Conservation (phyloP, 495 filamentous ascomycete species). For the Thozetella sp. region DNA sequence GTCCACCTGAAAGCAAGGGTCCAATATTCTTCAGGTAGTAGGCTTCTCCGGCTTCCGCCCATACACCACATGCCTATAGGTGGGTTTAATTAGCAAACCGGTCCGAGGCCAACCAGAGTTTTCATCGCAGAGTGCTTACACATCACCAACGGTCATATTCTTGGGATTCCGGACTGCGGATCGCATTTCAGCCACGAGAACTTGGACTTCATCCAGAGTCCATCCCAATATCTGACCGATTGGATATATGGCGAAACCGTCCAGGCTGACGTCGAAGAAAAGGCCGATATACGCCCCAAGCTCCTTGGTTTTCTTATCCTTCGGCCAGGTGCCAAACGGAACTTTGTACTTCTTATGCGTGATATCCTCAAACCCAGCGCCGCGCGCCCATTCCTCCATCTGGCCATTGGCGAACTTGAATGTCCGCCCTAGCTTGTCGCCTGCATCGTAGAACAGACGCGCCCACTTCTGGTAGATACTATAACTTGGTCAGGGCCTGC, state of each 20-base stretch:
- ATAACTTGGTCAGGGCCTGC: not conserved
- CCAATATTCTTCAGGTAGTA: too few species aligned
- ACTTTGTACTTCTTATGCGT: slow-evolving; percentile 5
- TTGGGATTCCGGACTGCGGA: slow-evolving; percentile 2
- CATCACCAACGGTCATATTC: not conserved
- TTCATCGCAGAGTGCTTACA: not conserved
- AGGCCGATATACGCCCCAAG: slow-evolving; percentile 7
- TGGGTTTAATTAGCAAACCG: not conserved
- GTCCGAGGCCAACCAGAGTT: not conserved
- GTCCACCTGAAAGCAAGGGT: too few species aligned
- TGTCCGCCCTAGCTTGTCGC: slow-evolving; percentile 6
- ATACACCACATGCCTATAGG: slow-evolving; percentile 10
- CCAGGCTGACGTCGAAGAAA: slow-evolving; percentile 8
- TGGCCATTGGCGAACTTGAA: slow-evolving; percentile 10
- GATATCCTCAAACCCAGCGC: slow-evolving; percentile 7
- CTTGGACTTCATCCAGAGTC: slow-evolving; percentile 12
- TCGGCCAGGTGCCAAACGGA: slow-evolving; percentile 14
- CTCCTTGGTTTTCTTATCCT: slow-evolving; percentile 11
- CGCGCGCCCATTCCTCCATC: not conserved
- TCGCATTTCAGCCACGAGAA: slow-evolving; percentile 6
- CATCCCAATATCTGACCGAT: slow-evolving; percentile 15
- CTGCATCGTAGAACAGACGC: slow-evolving; percentile 7
- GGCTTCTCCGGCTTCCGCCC: slow-evolving; percentile 22
- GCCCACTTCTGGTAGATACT: slow-evolving; percentile 6
- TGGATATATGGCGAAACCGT: slow-evolving; percentile 12